Evolutionary conservation across 805 yeast genomes (phyloP), one percentile per base, ranked within the genome.

Genomic region (Pichia cephalocereana): DNA sequence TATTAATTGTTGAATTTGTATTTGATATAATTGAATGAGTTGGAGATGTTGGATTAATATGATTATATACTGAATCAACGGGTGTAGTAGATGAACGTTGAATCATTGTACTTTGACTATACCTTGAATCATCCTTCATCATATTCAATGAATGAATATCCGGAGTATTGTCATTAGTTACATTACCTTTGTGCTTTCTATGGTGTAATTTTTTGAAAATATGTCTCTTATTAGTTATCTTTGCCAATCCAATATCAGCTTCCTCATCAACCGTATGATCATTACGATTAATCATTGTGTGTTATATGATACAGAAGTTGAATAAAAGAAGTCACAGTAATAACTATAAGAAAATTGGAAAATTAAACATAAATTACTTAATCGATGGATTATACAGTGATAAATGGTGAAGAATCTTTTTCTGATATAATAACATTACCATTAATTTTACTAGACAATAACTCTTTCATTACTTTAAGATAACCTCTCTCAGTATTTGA

Each of bases 401-500:
- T 18, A 19, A 41, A 45, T 1, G 48, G 48, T 2, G 44, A 45
- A 1, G 6, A 4, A 15, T 45, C 48, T 1, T 9, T 7, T 4
- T 31, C 14, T 9, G 42, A 38, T 2, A 44, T 18, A 3, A 15
- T 8, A 6, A 39, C 38, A 18, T 7, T 8, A 5, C 15, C 14
- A 8, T 26, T 17, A 3, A 38, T 6, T 1, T 6, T 17, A 14
- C 18, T 7, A 9, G 8, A 15, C 5, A 38, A 4, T 15, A 11
- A 15, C 17, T 4, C 4, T 62, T 75, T 72, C 56, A 86, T 70
- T 1, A 67, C 72, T 26, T 59, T 54, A 52, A 93, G 68, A 60
- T 82, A 93, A 0, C 95, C 96, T 48, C 99, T 72, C 65, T 93
- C 99, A 0, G 96, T 87, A 62, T 91, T 91, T 18, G 95, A 77